A percentile compares a stretch with the other conserved stretches of the same genome.
Conservation (phyloP, 2,329 filamentous ascomycete species). For the Sarocladiaceae sp. region DNA sequence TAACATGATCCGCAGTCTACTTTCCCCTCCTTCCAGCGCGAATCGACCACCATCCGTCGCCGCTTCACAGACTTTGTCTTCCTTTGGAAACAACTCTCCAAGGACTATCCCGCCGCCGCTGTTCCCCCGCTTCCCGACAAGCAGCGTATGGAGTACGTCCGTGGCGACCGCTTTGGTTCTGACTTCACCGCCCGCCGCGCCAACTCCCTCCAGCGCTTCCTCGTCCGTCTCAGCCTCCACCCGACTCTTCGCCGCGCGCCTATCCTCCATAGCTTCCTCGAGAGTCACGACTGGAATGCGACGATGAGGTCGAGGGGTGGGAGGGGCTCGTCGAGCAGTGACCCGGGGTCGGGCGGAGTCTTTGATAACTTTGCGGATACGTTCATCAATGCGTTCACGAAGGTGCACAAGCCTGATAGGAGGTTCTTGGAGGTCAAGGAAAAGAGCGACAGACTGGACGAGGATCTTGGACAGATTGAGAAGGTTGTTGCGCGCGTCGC, state of each 20-base stretch:
- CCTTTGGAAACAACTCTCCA: conserved; percentile 81
- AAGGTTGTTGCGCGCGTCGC: conserved; percentile 92
- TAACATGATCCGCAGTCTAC: conserved; percentile 58
- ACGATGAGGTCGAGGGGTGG: conserved; percentile 77
- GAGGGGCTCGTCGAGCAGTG: conserved; percentile 27
- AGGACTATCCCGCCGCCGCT: conserved; percentile 85
- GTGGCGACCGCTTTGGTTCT: conserved; percentile 86
- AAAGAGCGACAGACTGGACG: conserved; percentile 86
- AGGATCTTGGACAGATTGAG: conserved; percentile 87
- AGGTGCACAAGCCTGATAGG: conserved; percentile 90
- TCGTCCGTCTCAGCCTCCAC: conserved; percentile 79
- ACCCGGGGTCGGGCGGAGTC: conserved; percentile 62
- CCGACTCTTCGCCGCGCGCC: conserved; percentile 78
- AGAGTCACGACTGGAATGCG: conserved; percentile 92
- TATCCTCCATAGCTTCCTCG: conserved; percentile 83
- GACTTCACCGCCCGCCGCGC: conserved; percentile 89
- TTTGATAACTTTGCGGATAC: conserved; percentile 95
- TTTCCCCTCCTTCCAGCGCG: conserved; percentile 85
- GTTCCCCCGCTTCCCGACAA: conserved; percentile 95
- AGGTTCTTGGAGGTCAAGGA: conserved; percentile 93
- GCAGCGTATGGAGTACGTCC: conserved; percentile 98
- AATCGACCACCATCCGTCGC: conserved; percentile 72
- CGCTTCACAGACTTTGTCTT: conserved; percentile 98
- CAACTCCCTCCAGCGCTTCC: conserved; percentile 85
- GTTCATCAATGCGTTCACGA: conserved; percentile 95